Evolutionary conservation across 352 stramenopile genomes (phyloP).

Genomic region (Globisporangium iwayamae): DNA sequence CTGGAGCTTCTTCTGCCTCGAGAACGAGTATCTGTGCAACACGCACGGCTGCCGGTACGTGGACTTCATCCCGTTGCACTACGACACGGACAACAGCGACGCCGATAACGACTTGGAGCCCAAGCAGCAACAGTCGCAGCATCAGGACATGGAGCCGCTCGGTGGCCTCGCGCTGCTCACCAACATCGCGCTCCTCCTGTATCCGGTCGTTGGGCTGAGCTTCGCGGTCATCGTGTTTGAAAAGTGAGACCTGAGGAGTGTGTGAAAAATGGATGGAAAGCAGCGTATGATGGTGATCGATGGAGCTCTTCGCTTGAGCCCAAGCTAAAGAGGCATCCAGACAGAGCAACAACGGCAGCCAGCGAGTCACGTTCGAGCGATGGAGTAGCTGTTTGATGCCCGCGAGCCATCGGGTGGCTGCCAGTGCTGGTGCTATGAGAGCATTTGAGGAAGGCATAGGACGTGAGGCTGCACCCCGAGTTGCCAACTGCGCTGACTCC

Average conservation of each 20-base stretch:
- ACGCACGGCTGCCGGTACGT: slow-evolving; percentile 80
- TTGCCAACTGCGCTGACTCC: background rate
- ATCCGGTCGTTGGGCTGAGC: slow-evolving; percentile 45
- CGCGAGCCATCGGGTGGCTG: no score
- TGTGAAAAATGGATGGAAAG: background rate
- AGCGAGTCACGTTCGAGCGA: no score
- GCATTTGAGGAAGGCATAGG: background rate
- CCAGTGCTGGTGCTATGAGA: no score
- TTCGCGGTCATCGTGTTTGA: slow-evolving; percentile 50
- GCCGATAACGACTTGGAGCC: slow-evolving; percentile 30
- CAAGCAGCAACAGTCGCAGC: background rate
- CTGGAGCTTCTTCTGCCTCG: slow-evolving; percentile 84
- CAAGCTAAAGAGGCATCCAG: background rate
- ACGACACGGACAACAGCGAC: slow-evolving; percentile 65
- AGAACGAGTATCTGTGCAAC: slow-evolving; percentile 86
- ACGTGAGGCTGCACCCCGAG: background rate
- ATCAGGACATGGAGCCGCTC: slow-evolving; percentile 29
- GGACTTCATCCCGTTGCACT: slow-evolving; percentile 83
- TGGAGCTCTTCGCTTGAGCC: background rate
- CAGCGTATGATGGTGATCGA: background rate
- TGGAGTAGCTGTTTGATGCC: no score
- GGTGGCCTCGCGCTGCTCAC: slow-evolving; percentile 41
- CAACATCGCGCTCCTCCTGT: slow-evolving; percentile 49
- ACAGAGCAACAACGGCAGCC: background rate
- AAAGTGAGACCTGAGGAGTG: slow-evolving; percentile 1